Conservation (phyloP, 2,329 filamentous ascomycete genomes). For the Cercospora beticola region DNA sequence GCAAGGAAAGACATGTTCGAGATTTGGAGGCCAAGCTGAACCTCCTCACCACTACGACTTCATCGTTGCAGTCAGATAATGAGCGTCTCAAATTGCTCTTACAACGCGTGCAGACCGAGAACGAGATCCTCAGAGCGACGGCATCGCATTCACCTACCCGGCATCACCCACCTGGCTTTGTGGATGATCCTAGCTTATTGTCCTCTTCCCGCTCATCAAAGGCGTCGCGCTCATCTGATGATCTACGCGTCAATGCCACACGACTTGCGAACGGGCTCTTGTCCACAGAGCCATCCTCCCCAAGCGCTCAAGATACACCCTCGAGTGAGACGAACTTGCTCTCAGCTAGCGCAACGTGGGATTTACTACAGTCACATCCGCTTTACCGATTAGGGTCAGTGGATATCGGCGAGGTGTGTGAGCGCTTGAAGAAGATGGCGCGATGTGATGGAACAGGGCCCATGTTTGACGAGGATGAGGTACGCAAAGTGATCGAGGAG, state of each 20-base stretch:
- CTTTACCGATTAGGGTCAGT: constrained; percentile 74
- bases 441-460: constrained; percentile 83
- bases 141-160: constrained; percentile 51
- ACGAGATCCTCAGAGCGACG: constrained; percentile 86
- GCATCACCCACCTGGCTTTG: constrained; percentile 44
- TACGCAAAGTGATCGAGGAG: constrained; percentile 72
- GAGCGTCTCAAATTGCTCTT: constrained; percentile 81
- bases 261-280: constrained; percentile 26
- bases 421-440: constrained; percentile 70
- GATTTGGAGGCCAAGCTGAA: constrained; percentile 86
- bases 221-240: constrained; percentile 19
- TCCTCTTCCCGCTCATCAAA: constrained; percentile 25
- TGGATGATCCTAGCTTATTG: constrained; percentile 32
- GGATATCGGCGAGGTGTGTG: constrained; percentile 78
- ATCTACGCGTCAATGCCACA: constrained; percentile 19
- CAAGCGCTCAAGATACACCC: constrained; percentile 17
- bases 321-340: constrained; percentile 57
- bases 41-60: constrained; percentile 70
- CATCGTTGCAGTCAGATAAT: constrained; percentile 75
- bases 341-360: constrained; percentile 80
- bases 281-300: constrained; percentile 22
- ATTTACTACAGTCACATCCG: constrained; percentile 78
- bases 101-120: constrained; percentile 82
- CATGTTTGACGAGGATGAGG: constrained; percentile 76
- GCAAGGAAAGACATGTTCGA: constrained; percentile 91